Percentiles rank a stretch among this genome's conserved stretches.
Conservation (phyloP, 2,329 filamentous ascomycete genomes). For the Eutypa lata region DNA sequence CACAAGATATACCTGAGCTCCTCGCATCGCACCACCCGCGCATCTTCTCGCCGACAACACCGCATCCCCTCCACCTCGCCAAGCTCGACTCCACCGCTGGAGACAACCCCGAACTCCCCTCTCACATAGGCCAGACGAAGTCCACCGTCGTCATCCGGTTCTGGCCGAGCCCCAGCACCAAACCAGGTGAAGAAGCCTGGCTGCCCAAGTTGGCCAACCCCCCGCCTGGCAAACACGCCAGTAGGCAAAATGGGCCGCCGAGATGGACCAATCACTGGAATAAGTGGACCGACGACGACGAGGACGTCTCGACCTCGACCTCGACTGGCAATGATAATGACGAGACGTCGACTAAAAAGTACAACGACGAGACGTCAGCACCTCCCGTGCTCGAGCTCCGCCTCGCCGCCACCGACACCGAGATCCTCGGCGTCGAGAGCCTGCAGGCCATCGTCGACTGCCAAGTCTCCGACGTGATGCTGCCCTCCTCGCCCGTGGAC, state of each 20-base stretch:
- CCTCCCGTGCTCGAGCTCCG: conserved; percentile 35
- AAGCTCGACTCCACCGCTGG: conserved; percentile 24
- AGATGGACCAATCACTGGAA: neutral
- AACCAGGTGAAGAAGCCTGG: neutral
- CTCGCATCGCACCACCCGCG: conserved; percentile 23
- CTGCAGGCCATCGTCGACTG: conserved; percentile 37
- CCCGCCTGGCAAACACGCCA: conserved; percentile 12
- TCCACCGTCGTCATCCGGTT: conserved; percentile 46
- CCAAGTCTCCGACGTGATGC: conserved; percentile 40
- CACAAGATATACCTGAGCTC: conserved; percentile 6
- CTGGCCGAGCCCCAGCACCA: conserved; percentile 24
- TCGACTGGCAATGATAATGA: too few relatives aligned
- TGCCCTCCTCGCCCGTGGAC: conserved; percentile 46
- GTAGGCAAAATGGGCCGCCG: neutral
- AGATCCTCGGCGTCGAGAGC: conserved; percentile 28
- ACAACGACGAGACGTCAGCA: conserved; percentile 14
- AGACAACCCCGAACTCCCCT: conserved; percentile 6
- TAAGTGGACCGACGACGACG: neutral
- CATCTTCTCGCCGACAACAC: conserved; percentile 42
- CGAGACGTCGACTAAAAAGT: neutral
- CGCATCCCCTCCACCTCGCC: conserved; percentile 44
- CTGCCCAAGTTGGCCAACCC: conserved; percentile 7
- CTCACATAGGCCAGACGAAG: conserved; percentile 17
- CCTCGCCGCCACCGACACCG: conserved; percentile 30
- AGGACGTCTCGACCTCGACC: neutral